A percentile compares a stretch with the other conserved stretches of the same genome.
These are phyloP conservation scores for Eimeria brunetti DNA, from an alignment of 169 alveolate species.

Conservation along the genomic window DNA sequence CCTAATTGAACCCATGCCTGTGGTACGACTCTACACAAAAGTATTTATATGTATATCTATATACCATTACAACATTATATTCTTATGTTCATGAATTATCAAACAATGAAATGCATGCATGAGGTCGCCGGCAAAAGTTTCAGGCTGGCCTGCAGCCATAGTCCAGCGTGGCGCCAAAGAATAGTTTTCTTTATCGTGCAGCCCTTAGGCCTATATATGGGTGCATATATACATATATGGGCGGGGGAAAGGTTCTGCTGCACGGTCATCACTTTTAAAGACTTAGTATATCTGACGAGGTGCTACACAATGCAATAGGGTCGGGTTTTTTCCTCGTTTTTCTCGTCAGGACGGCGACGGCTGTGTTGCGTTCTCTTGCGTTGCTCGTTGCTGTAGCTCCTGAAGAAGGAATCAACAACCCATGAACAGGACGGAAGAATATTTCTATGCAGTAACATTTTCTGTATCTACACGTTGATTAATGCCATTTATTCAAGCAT, in stretches of 20 bases:
- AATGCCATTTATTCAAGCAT: too few species aligned
- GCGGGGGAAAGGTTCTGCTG: not conserved
- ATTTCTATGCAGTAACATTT: not conserved
- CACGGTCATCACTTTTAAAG: not conserved
- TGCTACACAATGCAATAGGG: not conserved
- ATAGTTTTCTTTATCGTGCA: not conserved
- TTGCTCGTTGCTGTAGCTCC: constrained; percentile 23
- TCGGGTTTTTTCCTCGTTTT: not conserved
- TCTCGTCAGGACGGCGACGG: not conserved
- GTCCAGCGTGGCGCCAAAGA: not conserved
- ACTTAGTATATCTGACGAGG: not conserved
- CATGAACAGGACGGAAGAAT: not conserved
- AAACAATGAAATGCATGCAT: not conserved
- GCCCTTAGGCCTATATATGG: not conserved
- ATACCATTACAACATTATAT: too few species aligned
- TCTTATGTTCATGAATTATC: too few species aligned
- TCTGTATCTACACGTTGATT: too few species aligned
- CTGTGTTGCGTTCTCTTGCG: not conserved
- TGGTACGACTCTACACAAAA: too few species aligned
- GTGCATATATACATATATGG: too few species aligned
- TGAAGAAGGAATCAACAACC: not conserved
- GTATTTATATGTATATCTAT: too few species aligned
- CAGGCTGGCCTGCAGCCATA: constrained; percentile 2
- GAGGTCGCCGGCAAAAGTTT: not conserved
- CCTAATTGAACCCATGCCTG: too few species aligned